Evolutionary conservation across 176 grass and related monocot species (phyloP).

Genomic region (Leersia perrieri): DNA sequence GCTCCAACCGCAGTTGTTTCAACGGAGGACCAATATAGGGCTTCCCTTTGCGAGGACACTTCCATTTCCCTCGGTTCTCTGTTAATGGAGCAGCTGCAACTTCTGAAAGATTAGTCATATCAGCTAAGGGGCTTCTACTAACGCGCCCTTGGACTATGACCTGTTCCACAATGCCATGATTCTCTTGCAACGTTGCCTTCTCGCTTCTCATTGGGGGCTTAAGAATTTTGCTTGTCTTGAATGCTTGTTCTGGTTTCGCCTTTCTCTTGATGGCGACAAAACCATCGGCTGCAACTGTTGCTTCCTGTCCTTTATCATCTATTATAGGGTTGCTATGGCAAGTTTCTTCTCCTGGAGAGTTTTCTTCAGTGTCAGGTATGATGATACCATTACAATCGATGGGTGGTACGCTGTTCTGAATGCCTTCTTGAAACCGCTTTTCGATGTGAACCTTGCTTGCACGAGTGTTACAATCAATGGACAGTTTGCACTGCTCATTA

Average conservation of each 20-base stretch:
- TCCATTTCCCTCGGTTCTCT: slow-evolving; percentile 54
- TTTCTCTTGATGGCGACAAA: slow-evolving; percentile 51
- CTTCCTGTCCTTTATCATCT: not conserved
- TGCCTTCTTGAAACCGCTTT: not conserved
- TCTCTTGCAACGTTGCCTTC: not conserved
- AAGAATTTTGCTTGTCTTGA: not conserved
- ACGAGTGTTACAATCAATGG: not conserved
- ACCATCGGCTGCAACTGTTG: slow-evolving; percentile 38
- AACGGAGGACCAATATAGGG: slow-evolving; percentile 50
- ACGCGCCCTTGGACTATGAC: not conserved
- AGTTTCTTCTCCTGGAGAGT: not conserved
- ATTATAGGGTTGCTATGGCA: not conserved
- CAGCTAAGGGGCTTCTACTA: slow-evolving; percentile 41
- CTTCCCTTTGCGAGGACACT: slow-evolving; percentile 60
- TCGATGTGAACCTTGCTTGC: not conserved
- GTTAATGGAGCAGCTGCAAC: not conserved
- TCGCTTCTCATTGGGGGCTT: not conserved
- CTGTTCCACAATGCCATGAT: not conserved
- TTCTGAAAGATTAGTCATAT: slow-evolving; percentile 47
- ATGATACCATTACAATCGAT: not conserved
- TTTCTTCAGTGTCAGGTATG: slow-evolving; percentile 20
- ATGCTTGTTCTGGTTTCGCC: not conserved
- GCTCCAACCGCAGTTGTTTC: slow-evolving; percentile 64
- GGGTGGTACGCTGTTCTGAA: not conserved
- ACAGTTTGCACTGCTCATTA: not conserved